Base-by-base conservation (phyloP, 2,329 filamentous ascomycete genomes). In the Neonectria punicea region DNA sequence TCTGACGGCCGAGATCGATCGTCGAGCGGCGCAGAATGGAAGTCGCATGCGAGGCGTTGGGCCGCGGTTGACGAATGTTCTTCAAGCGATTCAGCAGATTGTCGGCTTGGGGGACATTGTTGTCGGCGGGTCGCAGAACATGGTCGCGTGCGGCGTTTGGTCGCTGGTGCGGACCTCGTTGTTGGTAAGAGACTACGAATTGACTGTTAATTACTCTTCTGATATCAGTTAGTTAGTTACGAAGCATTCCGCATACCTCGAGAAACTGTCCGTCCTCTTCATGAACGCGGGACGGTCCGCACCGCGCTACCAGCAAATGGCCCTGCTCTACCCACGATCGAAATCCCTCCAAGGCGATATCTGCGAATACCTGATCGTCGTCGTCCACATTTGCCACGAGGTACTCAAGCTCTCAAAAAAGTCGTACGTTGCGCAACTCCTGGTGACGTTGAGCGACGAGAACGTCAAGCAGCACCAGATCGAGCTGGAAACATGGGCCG, bases 131-230 rank as follows among this genome's bases (percentile, higher is more conserved):
- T 80, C 79, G 1, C 82, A 84, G 70, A 83, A 83, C 57, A 49
- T 84, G 4, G 71, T 84, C 18, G 81, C 82, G 1, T 81, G 80
- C 63, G 76, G 81, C 3, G 80, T 85, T 0, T 85, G 82, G 83
- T 76, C 80, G 0, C 58, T 82, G 2, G 80, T 84, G 9, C 77
- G 81, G 47, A 77, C 80, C 65, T 77, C 80, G 1, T 72, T 84
- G 20, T 63, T 81, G 47, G 80, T 84, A n/a, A n/a, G 36, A n/a
- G 14, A n/a, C 7, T 25, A 3, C 16, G 4, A 9, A n/a, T 11
- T 41, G 16, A n/a, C 36, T 41, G 36, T 78, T 76, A 1, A 22
- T 20, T 46, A 13, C 4, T 22, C 32, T 5, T 34, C 0, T 32
- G 25, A 3, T 6, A 16, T n/a, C 20, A 4, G 1, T 13, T 20